These are phyloP conservation scores for Nemania diffusa DNA, from an alignment of 2,329 filamentous ascomycete species.

Conservation along the genomic window DNA sequence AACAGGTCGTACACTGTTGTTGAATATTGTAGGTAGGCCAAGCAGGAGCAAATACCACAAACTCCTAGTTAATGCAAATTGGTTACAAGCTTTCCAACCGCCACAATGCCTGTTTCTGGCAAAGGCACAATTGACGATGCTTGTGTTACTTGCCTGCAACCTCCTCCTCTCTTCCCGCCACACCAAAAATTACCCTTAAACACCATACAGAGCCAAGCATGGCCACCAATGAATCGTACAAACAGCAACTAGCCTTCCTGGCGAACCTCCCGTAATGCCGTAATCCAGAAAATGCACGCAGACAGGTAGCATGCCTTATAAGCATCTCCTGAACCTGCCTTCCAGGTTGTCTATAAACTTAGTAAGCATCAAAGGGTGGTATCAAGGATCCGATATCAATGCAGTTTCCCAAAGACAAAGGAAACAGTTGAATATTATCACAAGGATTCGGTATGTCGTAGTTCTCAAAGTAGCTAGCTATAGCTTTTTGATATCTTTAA, in stretches of 20 bases:
- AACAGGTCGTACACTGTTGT: slow-evolving; percentile 39
- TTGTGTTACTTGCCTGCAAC: slow-evolving; percentile 32
- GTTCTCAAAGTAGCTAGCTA: slow-evolving; percentile 17
- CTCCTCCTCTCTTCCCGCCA: slow-evolving; percentile 29
- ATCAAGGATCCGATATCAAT: slow-evolving; percentile 46
- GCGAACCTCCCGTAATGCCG: slow-evolving; percentile 48
- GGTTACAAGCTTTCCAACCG: slow-evolving; percentile 30
- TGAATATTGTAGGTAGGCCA: slow-evolving; percentile 36
- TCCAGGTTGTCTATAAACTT: slow-evolving; percentile 51
- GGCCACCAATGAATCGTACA: slow-evolving; percentile 47
- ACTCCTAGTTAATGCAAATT: slow-evolving; percentile 40
- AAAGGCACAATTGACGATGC: slow-evolving; percentile 33
- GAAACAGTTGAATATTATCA: slow-evolving; percentile 49
- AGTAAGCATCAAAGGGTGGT: slow-evolving; percentile 47
- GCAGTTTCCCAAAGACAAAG: slow-evolving; percentile 46
- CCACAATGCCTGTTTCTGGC: slow-evolving; percentile 4
- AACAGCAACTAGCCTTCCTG: slow-evolving; percentile 40
- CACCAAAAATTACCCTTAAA: slow-evolving; percentile 46
- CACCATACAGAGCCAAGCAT: slow-evolving; percentile 43
- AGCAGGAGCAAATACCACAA: slow-evolving; percentile 36
- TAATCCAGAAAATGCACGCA: slow-evolving; percentile 56
- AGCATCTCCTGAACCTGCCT: slow-evolving; percentile 47
- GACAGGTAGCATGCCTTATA: slow-evolving; percentile 55
- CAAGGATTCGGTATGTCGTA: slow-evolving; percentile 40
- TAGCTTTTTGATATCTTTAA: slow-evolving; percentile 49